Evolutionary conservation across 805 yeast genomes (phyloP).

Genomic region (Myxozyma mucilagina): DNA sequence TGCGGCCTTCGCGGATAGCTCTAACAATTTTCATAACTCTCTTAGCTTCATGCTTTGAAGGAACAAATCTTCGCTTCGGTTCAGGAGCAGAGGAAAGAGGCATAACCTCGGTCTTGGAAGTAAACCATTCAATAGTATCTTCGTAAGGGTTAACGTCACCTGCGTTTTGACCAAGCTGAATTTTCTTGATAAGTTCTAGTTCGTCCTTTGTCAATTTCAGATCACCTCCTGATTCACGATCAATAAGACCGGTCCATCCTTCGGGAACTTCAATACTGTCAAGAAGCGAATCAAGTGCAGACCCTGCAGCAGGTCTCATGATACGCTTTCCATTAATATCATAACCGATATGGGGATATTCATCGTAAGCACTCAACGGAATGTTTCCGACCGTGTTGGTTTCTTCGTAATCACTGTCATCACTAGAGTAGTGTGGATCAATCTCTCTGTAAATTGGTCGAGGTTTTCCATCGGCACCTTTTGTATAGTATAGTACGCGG

Average conservation of each 20-base stretch:
- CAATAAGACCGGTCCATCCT: slow-evolving; percentile 97
- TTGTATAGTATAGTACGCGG: slow-evolving; percentile 14
- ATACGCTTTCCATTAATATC: slow-evolving; percentile 96
- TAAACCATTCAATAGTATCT: slow-evolving; percentile 94
- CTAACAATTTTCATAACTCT: slow-evolving; percentile 93
- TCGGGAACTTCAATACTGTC: slow-evolving; percentile 93
- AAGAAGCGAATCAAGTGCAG: slow-evolving; percentile 85
- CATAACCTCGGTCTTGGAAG: slow-evolving; percentile 78
- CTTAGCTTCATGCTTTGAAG: slow-evolving; percentile 95
- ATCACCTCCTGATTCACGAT: slow-evolving; percentile 81
- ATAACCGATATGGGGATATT: slow-evolving; percentile 96
- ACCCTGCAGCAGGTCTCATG: slow-evolving; percentile 97
- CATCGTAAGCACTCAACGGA: slow-evolving; percentile 91
- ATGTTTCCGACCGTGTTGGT: slow-evolving; percentile 89
- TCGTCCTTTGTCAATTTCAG: slow-evolving; percentile 85
- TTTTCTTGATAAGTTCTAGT: slow-evolving; percentile 79
- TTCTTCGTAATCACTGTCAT: slow-evolving; percentile 82
- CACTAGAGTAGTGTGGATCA: slow-evolving; percentile 85
- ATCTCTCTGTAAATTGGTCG: slow-evolving; percentile 84
- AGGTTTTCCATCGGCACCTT: slow-evolving; percentile 69
- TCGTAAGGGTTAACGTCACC: slow-evolving; percentile 89
- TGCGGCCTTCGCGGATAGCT: slow-evolving; percentile 95
- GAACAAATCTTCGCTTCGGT: slow-evolving; percentile 95
- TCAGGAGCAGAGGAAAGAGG: slow-evolving; percentile 93
- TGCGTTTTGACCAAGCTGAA: slow-evolving; percentile 81